phyloP scores from a whole-genome alignment of 805 yeast genomes.

The Candida maris region DNA sequence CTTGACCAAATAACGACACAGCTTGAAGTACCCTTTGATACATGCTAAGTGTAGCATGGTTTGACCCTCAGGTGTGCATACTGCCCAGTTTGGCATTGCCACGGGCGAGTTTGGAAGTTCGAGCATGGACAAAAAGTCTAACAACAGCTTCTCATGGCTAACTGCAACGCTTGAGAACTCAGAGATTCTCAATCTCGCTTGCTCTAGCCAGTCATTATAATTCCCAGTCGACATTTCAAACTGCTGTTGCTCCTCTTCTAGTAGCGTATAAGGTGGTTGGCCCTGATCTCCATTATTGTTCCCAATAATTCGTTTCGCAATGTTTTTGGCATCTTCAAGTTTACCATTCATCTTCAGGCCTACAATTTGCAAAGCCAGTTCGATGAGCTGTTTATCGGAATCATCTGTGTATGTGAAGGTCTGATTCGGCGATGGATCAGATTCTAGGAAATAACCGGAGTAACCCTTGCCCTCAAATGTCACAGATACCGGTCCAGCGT shows the following conservation, averaged over 20 bases:
- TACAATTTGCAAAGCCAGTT: conserved; percentile 91
- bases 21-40: conserved; percentile 61
- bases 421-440: conserved; percentile 38
- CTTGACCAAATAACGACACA: conserved; percentile 61
- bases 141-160: conserved; percentile 47
- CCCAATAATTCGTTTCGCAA: conserved; percentile 88
- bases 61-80: conserved; percentile 81
- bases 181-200: conserved; percentile 49
- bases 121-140: conserved; percentile 53
- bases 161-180: conserved; percentile 42
- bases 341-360: conserved; percentile 96
- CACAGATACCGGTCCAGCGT: conserved; percentile 89
- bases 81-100: conserved; percentile 67
- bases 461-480: conserved; percentile 47
- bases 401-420: conserved; percentile 92
- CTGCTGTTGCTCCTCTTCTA: conserved; percentile 15
- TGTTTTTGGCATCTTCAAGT: conserved; percentile 89
- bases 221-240: conserved; percentile 13
- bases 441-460: conserved; percentile 12
- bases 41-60: conserved; percentile 84
- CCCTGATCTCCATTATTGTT: conserved; percentile 37
- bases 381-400: conserved; percentile 90
- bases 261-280: conserved; percentile 13
- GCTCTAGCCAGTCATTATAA: conserved; percentile 46
- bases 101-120: conserved; percentile 63